Conservation (phyloP, 2,329 filamentous ascomycete genomes). For the Sphaerulina musiva region DNA sequence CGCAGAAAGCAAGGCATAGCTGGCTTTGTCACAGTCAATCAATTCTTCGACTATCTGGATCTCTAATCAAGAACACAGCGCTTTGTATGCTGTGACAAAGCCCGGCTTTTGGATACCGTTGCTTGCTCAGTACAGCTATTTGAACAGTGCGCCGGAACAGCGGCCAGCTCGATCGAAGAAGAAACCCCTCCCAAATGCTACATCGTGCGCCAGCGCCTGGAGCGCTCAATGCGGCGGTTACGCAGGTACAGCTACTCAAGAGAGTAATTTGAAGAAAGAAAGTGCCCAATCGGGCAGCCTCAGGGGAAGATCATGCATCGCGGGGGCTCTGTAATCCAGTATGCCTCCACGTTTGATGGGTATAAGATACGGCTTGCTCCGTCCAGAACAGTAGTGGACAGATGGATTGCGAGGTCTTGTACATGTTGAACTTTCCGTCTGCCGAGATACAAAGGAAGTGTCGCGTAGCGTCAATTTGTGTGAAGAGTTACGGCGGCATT, state of each 20-base stretch:
- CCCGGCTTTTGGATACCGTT: conserved; percentile 18
- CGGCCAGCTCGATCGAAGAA: conserved; percentile 17
- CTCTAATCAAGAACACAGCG: conserved; percentile 16
- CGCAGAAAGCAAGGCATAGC: not conserved
- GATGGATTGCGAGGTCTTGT: conserved; percentile 10
- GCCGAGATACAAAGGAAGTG: conserved; percentile 10
- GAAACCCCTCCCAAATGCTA: conserved; percentile 15
- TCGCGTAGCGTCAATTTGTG: not conserved
- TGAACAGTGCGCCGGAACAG: conserved; percentile 17
- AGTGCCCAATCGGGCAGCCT: conserved; percentile 5
- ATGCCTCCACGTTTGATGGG: conserved; percentile 5
- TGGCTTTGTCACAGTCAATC: not conserved
- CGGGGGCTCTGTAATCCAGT: conserved; percentile 10
- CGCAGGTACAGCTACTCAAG: conserved; percentile 21
- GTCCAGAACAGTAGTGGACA: conserved; percentile 10
- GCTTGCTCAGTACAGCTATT: conserved; percentile 19
- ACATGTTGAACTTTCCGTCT: conserved; percentile 11
- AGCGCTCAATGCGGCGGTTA: conserved; percentile 13
- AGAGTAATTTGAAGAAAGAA: conserved; percentile 21
- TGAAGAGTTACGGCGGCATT: not conserved
- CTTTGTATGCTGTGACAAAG: conserved; percentile 16
- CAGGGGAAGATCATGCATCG: conserved; percentile 12
- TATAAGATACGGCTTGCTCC: conserved; percentile 11
- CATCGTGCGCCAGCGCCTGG: conserved; percentile 10
- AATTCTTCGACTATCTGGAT: conserved; percentile 4